Percentiles rank a stretch among this genome's conserved stretches.
These are phyloP conservation scores for Aspergillus avenaceus DNA, from an alignment of 495 filamentous ascomycete species.

Conservation along the genomic window DNA sequence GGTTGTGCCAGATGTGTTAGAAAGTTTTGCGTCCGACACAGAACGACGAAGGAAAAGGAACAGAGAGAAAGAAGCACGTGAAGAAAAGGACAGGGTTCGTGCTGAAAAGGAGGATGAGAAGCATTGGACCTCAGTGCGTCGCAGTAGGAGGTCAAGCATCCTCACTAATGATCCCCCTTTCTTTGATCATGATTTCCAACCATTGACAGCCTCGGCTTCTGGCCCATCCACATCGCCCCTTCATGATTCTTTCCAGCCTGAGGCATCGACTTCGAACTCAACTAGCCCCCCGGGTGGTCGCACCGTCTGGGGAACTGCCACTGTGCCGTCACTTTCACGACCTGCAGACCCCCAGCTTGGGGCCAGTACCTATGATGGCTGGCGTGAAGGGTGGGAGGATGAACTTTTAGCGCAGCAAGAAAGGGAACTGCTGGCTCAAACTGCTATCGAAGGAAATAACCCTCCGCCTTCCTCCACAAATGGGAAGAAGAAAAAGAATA, in stretches of 20 bases:
- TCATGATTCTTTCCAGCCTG: slow-evolving; percentile 51
- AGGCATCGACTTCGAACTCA: slow-evolving; percentile 65
- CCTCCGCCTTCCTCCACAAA: slow-evolving; percentile 21
- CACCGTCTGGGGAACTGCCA: slow-evolving; percentile 85
- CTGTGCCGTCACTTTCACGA: slow-evolving; percentile 51
- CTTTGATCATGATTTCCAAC: slow-evolving; percentile 61
- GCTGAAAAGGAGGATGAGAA: slow-evolving; percentile 76
- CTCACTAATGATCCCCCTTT: slow-evolving; percentile 36
- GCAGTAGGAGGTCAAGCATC: slow-evolving; percentile 37
- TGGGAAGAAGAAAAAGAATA: slow-evolving; percentile 81
- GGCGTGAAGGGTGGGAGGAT: slow-evolving; percentile 74
- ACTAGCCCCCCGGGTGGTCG: slow-evolving; percentile 69
- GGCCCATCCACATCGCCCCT: slow-evolving; percentile 55
- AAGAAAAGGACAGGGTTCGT: slow-evolving; percentile 84
- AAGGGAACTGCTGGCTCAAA: slow-evolving; percentile 35
- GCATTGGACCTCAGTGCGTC: slow-evolving; percentile 51
- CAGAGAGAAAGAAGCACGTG: slow-evolving; percentile 78
- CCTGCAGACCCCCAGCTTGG: slow-evolving; percentile 31
- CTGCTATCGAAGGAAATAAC: slow-evolving; percentile 23
- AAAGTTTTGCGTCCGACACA: slow-evolving; percentile 69
- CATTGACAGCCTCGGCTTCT: slow-evolving; percentile 45
- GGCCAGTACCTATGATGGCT: slow-evolving; percentile 61
- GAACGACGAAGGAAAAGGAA: slow-evolving; percentile 75
- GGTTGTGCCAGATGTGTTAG: slow-evolving; percentile 70
- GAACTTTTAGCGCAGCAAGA: slow-evolving; percentile 54